phyloP scores from a whole-genome alignment of 345 rosid species.

The Brassica cretica region DNA sequence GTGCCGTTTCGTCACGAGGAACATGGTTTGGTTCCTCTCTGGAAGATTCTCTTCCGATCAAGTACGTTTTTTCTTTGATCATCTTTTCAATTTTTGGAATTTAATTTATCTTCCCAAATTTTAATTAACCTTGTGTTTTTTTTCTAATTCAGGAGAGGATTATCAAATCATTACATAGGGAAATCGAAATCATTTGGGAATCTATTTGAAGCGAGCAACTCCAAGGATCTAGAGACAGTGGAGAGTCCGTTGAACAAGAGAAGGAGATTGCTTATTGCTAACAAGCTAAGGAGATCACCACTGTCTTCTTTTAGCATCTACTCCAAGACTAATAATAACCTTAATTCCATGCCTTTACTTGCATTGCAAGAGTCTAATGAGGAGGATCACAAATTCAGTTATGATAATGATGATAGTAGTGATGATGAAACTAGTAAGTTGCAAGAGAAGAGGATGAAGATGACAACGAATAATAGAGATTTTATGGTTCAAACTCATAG shows the following conservation, averaged over 20 bases:
- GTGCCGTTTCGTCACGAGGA: conserved; percentile 39
- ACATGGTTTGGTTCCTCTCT: conserved; percentile 39
- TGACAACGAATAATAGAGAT: conserved; percentile 16
- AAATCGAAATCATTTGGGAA: conserved; percentile 82
- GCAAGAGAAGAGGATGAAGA: conserved; percentile 34
- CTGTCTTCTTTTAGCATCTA: conserved; percentile 45
- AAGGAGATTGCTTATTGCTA: conserved; percentile 59
- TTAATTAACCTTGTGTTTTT: neutral
- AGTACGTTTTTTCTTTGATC: conserved; percentile 40
- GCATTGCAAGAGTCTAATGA: conserved; percentile 46
- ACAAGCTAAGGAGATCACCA: conserved; percentile 42
- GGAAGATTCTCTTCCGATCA: conserved; percentile 69
- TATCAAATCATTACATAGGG: conserved; percentile 74
- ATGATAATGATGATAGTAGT: conserved; percentile 1
- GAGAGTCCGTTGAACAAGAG: conserved; percentile 84
- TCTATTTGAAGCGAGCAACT: conserved; percentile 50
- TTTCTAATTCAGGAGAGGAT: conserved; percentile 59
- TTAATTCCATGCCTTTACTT: conserved; percentile 81
- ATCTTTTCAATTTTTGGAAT: neutral
- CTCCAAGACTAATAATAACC: conserved; percentile 51
- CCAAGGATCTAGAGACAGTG: conserved; percentile 58
- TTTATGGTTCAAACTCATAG: conserved; percentile 25
- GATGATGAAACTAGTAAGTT: conserved; percentile 23
- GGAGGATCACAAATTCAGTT: conserved; percentile 10
- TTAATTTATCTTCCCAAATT: neutral